A percentile compares a stretch with the other conserved stretches of the same genome.
These are phyloP conservation scores for Debaryomyces hansenii DNA, from an alignment of 805 yeast species.

Conservation along the genomic window DNA sequence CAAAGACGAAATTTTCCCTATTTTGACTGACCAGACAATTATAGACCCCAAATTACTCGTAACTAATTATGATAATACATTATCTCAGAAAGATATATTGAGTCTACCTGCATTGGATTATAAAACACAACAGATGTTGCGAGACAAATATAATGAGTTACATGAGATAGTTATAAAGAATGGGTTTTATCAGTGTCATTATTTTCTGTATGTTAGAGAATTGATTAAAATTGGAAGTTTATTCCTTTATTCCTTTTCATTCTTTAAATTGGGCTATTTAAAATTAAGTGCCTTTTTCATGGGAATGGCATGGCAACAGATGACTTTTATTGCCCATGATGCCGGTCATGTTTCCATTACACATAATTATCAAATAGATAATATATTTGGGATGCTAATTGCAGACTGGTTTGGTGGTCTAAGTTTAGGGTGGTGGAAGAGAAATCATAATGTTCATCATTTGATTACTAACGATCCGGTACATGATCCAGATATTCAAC, in stretches of 20 bases:
- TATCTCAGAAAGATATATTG: conserved; percentile 55
- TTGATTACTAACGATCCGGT: conserved; percentile 88
- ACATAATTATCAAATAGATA: conserved; percentile 76
- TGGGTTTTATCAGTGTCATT: conserved; percentile 72
- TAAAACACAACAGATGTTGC: conserved; percentile 59
- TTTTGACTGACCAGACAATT: conserved; percentile 26
- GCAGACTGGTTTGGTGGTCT: conserved; percentile 87
- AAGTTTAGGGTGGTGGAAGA: conserved; percentile 93
- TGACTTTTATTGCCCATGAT: conserved; percentile 85
- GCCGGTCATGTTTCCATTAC: conserved; percentile 86
- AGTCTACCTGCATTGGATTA: conserved; percentile 66
- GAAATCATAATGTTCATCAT: conserved; percentile 93
- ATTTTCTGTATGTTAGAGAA: conserved; percentile 73
- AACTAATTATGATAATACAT: conserved; percentile 56
- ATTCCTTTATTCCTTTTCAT: conserved; percentile 48
- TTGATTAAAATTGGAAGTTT: conserved; percentile 57
- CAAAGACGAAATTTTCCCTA: conserved; percentile 34
- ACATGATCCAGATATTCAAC: conserved; percentile 94
- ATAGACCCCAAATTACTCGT: conserved; percentile 57
- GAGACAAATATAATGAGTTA: conserved; percentile 58
- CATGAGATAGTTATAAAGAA: conserved; percentile 54
- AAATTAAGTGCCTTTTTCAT: conserved; percentile 60
- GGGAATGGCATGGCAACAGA: conserved; percentile 87
- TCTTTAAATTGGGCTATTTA: conserved; percentile 47
- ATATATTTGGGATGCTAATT: conserved; percentile 65